A percentile compares a stretch with the other conserved stretches of the same genome.
Conservation (phyloP, 2,329 filamentous ascomycete species). For the Botrytis fabae region DNA sequence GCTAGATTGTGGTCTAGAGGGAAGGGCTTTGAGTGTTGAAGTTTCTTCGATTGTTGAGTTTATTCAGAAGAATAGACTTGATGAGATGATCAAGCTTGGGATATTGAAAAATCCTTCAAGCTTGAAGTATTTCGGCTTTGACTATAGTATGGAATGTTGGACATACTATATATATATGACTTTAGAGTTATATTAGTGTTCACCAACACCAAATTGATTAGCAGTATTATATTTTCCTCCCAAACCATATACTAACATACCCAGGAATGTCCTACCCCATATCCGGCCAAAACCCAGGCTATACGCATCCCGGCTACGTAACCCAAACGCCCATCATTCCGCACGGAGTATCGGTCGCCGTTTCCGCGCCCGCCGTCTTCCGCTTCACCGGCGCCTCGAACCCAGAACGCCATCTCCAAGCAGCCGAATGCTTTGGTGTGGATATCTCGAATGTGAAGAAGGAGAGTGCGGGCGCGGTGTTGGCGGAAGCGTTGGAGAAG, state of each 20-base stretch:
- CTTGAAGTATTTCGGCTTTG: not conserved
- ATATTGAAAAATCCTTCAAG: no score
- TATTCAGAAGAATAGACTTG: not conserved
- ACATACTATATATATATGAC: no score
- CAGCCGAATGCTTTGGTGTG: slow-evolving; percentile 87
- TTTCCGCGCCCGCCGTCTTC: slow-evolving; percentile 92
- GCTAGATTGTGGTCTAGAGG: not conserved
- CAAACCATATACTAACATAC: slow-evolving; percentile 18
- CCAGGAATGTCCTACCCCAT: slow-evolving; percentile 95
- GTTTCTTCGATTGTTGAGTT: not conserved
- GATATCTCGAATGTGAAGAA: slow-evolving; percentile 85
- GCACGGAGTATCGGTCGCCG: slow-evolving; percentile 92
- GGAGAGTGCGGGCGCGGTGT: slow-evolving; percentile 84
- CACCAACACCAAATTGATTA: not conserved
- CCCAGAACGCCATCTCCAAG: slow-evolving; percentile 84
- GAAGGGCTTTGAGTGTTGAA: not conserved
- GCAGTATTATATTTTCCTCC: not conserved
- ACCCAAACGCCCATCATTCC: slow-evolving; percentile 80
- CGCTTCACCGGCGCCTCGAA: slow-evolving; percentile 89
- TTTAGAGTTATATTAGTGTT: no score
- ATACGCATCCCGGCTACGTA: slow-evolving; percentile 84
- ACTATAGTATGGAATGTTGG: not conserved
- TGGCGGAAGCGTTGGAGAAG: slow-evolving; percentile 76
- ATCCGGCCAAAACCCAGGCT: slow-evolving; percentile 89
- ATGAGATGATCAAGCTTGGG: not conserved